Percentiles rank a stretch among this genome's conserved stretches.
Evolutionary conservation across 2,329 filamentous ascomycete species (phyloP).

Genomic region (Pseudocercospora fijiensis): DNA sequence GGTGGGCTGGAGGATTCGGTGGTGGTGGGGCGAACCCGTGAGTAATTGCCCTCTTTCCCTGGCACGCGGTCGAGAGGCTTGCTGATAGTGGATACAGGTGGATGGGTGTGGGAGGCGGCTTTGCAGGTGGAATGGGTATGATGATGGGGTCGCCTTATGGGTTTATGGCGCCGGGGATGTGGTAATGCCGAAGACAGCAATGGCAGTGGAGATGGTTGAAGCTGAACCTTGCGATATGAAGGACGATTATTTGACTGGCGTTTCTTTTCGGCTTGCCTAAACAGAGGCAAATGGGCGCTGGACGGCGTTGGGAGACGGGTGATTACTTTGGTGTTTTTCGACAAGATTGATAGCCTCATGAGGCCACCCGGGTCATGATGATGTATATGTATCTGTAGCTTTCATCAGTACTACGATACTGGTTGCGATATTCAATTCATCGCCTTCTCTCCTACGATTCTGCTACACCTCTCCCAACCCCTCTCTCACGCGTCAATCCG

Average conservation of each 20-base stretch:
- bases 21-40: neutral
- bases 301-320: neutral
- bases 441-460: neutral
- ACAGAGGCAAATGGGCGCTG: slow-evolving; percentile 1
- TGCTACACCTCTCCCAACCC: neutral
- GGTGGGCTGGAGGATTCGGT: neutral
- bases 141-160: slow-evolving; percentile 8
- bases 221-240: neutral
- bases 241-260: neutral
- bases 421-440: neutral
- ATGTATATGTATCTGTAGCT: slow-evolving; percentile 7
- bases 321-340: neutral
- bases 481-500: too few relatives aligned
- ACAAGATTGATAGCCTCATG: neutral
- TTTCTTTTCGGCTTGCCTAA: neutral
- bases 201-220: too few relatives aligned
- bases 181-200: too few relatives aligned
- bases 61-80: too few relatives aligned
- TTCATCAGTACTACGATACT: slow-evolving; percentile 5
- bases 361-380: neutral
- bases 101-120: slow-evolving; percentile 3
- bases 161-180: slow-evolving; percentile 5
- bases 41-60: neutral
- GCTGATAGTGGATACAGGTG: neutral
- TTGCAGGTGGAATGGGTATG: slow-evolving; percentile 2